Conservation (phyloP, 257 asterid genomes). For the Solanum infundibuliforme region DNA sequence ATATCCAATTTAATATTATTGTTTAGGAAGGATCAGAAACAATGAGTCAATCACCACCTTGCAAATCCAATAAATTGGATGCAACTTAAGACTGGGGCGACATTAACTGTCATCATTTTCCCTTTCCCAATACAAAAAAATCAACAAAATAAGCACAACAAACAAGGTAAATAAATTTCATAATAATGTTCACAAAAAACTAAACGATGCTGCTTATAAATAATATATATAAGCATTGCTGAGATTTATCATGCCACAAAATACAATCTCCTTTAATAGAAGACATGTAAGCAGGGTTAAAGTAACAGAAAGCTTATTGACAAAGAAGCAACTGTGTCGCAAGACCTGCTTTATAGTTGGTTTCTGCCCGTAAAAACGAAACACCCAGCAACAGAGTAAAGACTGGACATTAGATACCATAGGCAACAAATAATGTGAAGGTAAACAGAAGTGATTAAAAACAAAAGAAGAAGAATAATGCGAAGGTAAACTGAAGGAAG, state of each 20-base stretch:
- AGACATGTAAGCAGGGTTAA: conserved; percentile 10
- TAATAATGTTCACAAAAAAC: background rate
- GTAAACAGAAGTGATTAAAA: background rate
- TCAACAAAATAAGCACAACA: background rate
- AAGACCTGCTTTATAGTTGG: conserved; percentile 29
- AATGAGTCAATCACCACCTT: conserved; percentile 28
- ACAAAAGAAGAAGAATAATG: background rate
- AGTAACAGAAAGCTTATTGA: conserved; percentile 35
- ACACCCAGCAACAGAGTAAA: conserved; percentile 27
- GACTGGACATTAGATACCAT: conserved; percentile 44
- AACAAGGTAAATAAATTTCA: background rate
- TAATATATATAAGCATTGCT: background rate
- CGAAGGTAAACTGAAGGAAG: background rate
- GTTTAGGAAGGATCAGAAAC: conserved; percentile 16
- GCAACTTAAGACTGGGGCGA: conserved; percentile 48
- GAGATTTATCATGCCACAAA: background rate
- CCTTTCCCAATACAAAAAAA: background rate
- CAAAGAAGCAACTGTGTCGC: conserved; percentile 50
- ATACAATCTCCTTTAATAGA: background rate
- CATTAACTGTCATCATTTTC: conserved; percentile 26
- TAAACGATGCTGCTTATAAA: background rate
- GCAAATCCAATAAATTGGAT: conserved; percentile 2
- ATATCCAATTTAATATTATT: background rate
- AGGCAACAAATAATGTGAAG: conserved; percentile 12
- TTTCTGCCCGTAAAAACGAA: conserved; percentile 47